phyloP scores from a whole-genome alignment of 1,284 basidiomycete genomes.

The Trametes pubescens region DNA sequence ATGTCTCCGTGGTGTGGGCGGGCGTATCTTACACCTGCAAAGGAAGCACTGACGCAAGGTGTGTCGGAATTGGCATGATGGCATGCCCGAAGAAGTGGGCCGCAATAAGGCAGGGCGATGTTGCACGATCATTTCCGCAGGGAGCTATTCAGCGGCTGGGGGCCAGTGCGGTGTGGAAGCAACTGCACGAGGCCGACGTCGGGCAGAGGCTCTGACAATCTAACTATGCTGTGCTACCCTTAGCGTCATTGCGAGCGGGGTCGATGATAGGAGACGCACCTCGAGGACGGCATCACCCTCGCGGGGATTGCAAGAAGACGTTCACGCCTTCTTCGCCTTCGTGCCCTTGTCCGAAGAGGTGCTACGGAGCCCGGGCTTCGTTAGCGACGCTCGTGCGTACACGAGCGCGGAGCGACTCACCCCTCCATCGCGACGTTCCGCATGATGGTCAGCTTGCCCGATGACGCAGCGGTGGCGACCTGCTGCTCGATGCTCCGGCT shows the following conservation, averaged over 20 bases:
- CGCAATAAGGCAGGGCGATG: slow-evolving; percentile 2
- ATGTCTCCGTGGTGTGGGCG: slow-evolving; percentile 6
- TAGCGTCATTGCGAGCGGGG: slow-evolving; percentile 1
- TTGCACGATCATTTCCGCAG: slow-evolving; percentile 11
- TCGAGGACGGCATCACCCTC: slow-evolving; percentile 3
- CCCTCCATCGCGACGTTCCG: slow-evolving; percentile 62
- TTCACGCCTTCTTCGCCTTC: slow-evolving; percentile 35
- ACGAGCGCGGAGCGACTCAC: slow-evolving; percentile 46
- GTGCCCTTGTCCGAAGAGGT: slow-evolving; percentile 30
- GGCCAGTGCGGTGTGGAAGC: slow-evolving; percentile 13
- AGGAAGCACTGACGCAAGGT: neutral
- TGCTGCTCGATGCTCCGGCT: slow-evolving; percentile 90
- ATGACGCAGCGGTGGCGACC: slow-evolving; percentile 87
- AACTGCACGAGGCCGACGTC: slow-evolving; percentile 14
- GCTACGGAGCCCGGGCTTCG: slow-evolving; percentile 9
- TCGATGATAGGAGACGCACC: slow-evolving; percentile 19
- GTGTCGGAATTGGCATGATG: neutral
- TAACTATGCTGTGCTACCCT: slow-evolving; percentile 17
- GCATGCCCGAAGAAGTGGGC: neutral
- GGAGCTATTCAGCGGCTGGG: slow-evolving; percentile 2
- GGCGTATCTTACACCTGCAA: neutral
- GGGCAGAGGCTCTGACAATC: slow-evolving; percentile 2
- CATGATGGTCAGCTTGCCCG: slow-evolving; percentile 90
- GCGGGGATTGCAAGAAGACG: neutral
- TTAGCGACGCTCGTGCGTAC: neutral